A percentile compares a stretch with the other conserved stretches of the same genome.
These are phyloP conservation scores for Monilinia laxa DNA, from an alignment of 2,329 filamentous ascomycete species.

Conservation along the genomic window DNA sequence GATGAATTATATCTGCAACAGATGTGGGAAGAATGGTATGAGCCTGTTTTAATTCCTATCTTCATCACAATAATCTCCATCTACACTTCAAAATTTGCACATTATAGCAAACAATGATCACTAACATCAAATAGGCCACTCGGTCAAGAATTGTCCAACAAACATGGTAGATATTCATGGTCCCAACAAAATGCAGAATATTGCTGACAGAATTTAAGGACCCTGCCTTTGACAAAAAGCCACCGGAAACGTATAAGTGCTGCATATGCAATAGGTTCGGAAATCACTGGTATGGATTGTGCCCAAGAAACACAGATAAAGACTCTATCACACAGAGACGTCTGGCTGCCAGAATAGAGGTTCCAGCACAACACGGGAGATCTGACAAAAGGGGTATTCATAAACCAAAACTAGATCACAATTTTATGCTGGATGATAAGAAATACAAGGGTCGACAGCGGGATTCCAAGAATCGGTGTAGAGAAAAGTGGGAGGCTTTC, in stretches of 20 bases:
- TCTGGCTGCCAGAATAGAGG: conserved; percentile 21
- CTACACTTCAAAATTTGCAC: not conserved
- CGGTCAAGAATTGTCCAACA: conserved; percentile 45
- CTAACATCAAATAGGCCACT: conserved; percentile 42
- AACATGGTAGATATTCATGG: conserved; percentile 36
- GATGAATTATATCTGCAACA: conserved; percentile 34
- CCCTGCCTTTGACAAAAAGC: conserved; percentile 41
- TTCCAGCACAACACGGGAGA: not conserved
- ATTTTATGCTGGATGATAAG: not conserved
- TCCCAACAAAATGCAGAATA: not conserved
- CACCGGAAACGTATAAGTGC: conserved; percentile 41
- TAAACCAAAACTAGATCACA: not conserved
- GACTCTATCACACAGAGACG: conserved; percentile 42
- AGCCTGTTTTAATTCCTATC: not conserved
- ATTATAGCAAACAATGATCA: not conserved
- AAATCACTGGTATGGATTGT: conserved; percentile 43
- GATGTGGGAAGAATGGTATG: conserved; percentile 34
- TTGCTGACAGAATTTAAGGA: conserved; percentile 32
- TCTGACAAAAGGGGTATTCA: not conserved
- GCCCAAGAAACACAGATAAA: conserved; percentile 41
- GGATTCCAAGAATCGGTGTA: not conserved
- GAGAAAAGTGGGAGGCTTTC: not conserved
- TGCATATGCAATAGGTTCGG: conserved; percentile 41
- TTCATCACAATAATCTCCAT: not conserved
- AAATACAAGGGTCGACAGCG: not conserved